Conservation (phyloP, 2,329 filamentous ascomycete species). For the Bisporella sp. region DNA sequence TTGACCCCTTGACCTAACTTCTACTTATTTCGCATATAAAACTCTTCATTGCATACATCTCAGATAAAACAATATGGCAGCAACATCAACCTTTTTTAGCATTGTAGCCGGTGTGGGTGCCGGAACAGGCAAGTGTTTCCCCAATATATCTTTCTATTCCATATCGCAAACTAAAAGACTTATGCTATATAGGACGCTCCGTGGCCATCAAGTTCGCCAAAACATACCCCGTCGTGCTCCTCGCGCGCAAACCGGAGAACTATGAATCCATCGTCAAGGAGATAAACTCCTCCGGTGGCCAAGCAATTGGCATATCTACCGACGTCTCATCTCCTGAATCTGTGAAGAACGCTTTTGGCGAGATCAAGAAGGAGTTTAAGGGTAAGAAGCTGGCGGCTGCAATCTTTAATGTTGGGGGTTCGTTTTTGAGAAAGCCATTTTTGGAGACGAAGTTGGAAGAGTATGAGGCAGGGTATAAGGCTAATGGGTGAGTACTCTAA, state of each 20-base stretch:
- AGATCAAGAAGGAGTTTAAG: slow-evolving; percentile 52
- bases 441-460: slow-evolving; percentile 47
- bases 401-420: slow-evolving; percentile 59
- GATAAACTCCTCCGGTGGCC: slow-evolving; percentile 60
- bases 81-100: slow-evolving; percentile 48
- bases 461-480: slow-evolving; percentile 37
- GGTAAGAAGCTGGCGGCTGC: slow-evolving; percentile 53
- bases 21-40: slow-evolving; percentile 11
- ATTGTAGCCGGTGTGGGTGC: slow-evolving; percentile 67
- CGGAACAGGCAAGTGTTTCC: slow-evolving; percentile 45
- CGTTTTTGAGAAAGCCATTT: slow-evolving; percentile 48
- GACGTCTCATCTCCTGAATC: slow-evolving; percentile 49
- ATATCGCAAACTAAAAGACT: not conserved
- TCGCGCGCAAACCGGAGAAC: slow-evolving; percentile 61
- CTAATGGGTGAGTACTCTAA: slow-evolving; percentile 42
- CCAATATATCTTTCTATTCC: slow-evolving; percentile 5
- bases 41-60: slow-evolving; percentile 6
- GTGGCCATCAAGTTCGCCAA: slow-evolving; percentile 52
- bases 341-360: slow-evolving; percentile 53
- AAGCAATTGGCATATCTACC: slow-evolving; percentile 62
- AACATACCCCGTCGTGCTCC: slow-evolving; percentile 65
- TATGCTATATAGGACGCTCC: not conserved
- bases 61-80: slow-evolving; percentile 13
- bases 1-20: slow-evolving; percentile 2
- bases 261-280: slow-evolving; percentile 61